Evolutionary conservation across 805 yeast genomes (phyloP).

Genomic region (Candida anglica): DNA sequence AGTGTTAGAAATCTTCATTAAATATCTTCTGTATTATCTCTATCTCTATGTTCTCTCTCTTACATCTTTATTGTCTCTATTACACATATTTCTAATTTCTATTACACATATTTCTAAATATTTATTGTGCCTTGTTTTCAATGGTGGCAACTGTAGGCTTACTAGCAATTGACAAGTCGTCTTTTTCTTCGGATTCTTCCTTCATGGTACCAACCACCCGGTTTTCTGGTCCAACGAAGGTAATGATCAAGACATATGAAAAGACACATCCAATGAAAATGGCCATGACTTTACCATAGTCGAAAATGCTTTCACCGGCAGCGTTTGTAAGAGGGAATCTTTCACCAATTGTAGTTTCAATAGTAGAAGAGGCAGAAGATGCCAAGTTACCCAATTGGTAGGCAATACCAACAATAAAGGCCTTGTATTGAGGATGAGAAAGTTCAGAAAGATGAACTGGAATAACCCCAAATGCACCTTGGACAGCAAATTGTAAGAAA

Average conservation of each 20-base stretch:
- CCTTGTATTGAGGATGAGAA: conserved; percentile 58
- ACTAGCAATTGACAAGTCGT: too few relatives aligned
- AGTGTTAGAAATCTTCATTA: too few relatives aligned
- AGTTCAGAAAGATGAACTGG: conserved; percentile 61
- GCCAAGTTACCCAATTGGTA: conserved; percentile 69
- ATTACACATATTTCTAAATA: too few relatives aligned
- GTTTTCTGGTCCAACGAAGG: conserved; percentile 61
- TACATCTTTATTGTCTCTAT: too few relatives aligned
- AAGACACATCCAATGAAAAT: conserved; percentile 64
- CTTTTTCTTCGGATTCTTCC: not conserved
- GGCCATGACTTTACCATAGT: conserved; percentile 62
- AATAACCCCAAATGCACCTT: conserved; percentile 68
- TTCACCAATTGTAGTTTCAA: conserved; percentile 60
- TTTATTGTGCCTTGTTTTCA: too few relatives aligned
- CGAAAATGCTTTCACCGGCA: conserved; percentile 23
- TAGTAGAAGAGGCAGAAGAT: conserved; percentile 65
- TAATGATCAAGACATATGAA: conserved; percentile 45
- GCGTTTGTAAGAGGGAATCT: conserved; percentile 35
- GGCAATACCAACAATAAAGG: conserved; percentile 59
- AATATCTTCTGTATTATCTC: too few relatives aligned
- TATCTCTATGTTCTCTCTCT: too few relatives aligned
- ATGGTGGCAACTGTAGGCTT: too few relatives aligned
- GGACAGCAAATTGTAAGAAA: conserved; percentile 60
- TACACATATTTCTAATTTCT: too few relatives aligned
- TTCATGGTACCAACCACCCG: conserved; percentile 12